Percentiles rank a stretch among this genome's conserved stretches.
Conservation (phyloP, 106 monocot genomes). For the Acanthochlamys bracteata region DNA sequence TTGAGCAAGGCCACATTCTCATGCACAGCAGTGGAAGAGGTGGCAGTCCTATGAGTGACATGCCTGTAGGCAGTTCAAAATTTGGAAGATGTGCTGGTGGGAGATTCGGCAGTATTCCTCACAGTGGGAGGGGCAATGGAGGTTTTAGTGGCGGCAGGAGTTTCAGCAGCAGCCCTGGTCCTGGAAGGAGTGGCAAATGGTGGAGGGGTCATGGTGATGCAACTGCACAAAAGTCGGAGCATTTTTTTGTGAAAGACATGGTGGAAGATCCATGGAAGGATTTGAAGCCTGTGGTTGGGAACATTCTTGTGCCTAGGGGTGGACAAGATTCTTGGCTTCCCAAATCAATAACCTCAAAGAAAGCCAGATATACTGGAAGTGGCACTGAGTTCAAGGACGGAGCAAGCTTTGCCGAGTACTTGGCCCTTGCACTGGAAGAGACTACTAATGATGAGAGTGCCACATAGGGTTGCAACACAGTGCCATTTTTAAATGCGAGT, state of each 20-base stretch:
- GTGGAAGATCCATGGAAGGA: constrained; percentile 47
- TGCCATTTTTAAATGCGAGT: background rate
- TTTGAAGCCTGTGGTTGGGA: constrained; percentile 40
- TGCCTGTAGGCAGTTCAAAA: constrained; percentile 15
- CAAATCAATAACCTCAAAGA: constrained; percentile 29
- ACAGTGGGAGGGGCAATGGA: constrained; percentile 15
- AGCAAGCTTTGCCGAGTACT: constrained; percentile 34
- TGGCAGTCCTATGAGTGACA: constrained; percentile 1
- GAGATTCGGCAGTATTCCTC: background rate
- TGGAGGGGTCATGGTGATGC: constrained; percentile 6
- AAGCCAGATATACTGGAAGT: constrained; percentile 17
- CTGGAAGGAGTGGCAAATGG: background rate
- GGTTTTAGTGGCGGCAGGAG: background rate
- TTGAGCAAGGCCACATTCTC: constrained; percentile 2
- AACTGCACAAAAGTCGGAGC: background rate
- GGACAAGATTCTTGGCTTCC: constrained; percentile 29
- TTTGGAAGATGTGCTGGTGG: background rate
- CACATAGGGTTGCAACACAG: background rate
- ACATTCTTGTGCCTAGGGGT: constrained; percentile 23
- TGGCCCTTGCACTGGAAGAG: constrained; percentile 45
- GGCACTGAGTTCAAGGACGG: constrained; percentile 3
- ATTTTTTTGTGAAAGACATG: constrained; percentile 26
- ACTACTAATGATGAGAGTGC: constrained; percentile 11
- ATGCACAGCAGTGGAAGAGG: background rate
- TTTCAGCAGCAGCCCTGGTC: constrained; percentile 1